phyloP scores from a whole-genome alignment of 2,329 filamentous ascomycete genomes.

The Scedosporium dehoogii region DNA sequence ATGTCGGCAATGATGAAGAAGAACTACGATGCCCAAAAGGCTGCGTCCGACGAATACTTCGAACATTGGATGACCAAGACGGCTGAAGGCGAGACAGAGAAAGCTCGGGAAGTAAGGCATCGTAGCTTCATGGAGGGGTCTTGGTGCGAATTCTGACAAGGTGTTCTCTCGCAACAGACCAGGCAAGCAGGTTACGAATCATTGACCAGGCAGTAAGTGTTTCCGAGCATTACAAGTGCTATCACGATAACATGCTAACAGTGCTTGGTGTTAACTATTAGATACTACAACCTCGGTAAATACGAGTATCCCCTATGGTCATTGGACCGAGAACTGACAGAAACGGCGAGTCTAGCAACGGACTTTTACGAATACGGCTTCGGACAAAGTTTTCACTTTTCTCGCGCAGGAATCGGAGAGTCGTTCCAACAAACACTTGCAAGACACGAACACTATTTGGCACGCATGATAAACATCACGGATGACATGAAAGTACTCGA shows the following conservation, averaged over 20 bases:
- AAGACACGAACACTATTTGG: constrained; percentile 95
- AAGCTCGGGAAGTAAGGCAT: constrained; percentile 60
- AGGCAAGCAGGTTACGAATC: constrained; percentile 84
- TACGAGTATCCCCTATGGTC: too few species aligned
- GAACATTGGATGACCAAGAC: constrained; percentile 90
- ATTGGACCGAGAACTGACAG: too few species aligned
- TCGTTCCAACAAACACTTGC: constrained; percentile 81
- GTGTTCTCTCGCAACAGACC: constrained; percentile 37
- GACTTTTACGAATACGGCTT: constrained; percentile 96
- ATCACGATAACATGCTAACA: neutral
- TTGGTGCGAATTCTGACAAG: neutral
- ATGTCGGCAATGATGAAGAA: constrained; percentile 75
- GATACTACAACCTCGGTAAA: neutral
- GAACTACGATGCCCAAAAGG: constrained; percentile 63
- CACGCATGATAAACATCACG: constrained; percentile 75
- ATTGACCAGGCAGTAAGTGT: constrained; percentile 79
- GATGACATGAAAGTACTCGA: constrained; percentile 86
- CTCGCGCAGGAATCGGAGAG: constrained; percentile 37
- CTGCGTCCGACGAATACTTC: constrained; percentile 84
- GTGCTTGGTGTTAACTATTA: neutral
- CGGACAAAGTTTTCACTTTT: constrained; percentile 96
- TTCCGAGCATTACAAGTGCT: neutral
- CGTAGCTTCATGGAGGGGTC: neutral
- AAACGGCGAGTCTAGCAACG: constrained; percentile 62
- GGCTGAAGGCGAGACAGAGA: constrained; percentile 69